Evolutionary conservation across 352 stramenopile genomes (phyloP).

Genomic region (Phytophthora sansomeana): DNA sequence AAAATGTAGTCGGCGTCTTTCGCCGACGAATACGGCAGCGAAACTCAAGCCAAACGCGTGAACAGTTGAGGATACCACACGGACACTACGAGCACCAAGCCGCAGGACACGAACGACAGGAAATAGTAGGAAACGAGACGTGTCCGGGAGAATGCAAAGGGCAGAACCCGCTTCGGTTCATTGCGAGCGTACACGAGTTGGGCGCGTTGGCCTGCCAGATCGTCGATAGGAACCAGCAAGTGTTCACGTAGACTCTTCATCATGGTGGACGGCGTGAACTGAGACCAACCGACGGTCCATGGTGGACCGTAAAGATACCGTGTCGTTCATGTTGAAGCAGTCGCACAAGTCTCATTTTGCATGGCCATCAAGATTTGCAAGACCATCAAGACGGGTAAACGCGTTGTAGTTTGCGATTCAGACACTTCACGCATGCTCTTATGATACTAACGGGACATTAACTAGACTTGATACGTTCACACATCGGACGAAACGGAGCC

Average conservation of each 20-base stretch:
- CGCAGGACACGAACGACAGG: conserved; percentile 38
- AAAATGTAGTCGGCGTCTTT: conserved; percentile 61
- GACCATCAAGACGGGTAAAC: too few species aligned
- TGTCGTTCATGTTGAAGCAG: too few species aligned
- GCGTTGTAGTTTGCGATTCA: not conserved
- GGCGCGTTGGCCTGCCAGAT: conserved; percentile 37
- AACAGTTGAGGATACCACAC: conserved; percentile 78
- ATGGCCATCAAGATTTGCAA: too few species aligned
- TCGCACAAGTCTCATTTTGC: too few species aligned
- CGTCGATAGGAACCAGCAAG: conserved; percentile 55
- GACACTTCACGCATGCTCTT: not conserved
- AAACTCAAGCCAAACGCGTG: conserved; percentile 51
- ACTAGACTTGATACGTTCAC: conserved; percentile 20
- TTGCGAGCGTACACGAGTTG: conserved; percentile 38
- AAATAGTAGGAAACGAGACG: not conserved
- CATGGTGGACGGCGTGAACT: not conserved
- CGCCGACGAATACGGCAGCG: conserved; percentile 31
- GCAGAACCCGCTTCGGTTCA: conserved; percentile 14
- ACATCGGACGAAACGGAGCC: conserved; percentile 17
- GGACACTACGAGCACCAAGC: conserved; percentile 42
- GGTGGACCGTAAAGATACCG: too few species aligned
- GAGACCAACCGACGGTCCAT: too few species aligned
- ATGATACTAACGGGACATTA: conserved; percentile 25
- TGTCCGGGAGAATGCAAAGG: not conserved
- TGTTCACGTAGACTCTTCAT: conserved; percentile 60